A percentile compares a stretch with the other conserved stretches of the same genome.
These are phyloP conservation scores for Gynochthodes officinalis DNA, from an alignment of 257 asterid genomes.

Conservation along the genomic window DNA sequence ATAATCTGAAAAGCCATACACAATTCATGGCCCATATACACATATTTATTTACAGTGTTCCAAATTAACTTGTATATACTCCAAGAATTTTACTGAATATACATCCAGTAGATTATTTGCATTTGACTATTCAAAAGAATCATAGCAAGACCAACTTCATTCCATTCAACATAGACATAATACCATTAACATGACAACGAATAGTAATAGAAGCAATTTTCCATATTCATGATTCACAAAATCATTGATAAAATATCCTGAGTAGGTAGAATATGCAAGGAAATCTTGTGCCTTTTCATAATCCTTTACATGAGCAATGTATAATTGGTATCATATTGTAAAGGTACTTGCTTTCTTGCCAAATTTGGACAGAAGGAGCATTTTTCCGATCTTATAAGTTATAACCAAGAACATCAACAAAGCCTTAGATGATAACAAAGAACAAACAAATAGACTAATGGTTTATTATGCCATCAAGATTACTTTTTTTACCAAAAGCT, in stretches of 20 bases:
- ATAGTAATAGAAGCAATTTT: background rate
- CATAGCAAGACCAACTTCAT: background rate
- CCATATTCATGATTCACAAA: background rate
- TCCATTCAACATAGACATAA: too few relatives aligned
- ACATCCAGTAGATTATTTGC: too few relatives aligned
- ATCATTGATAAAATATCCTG: background rate
- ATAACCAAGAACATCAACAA: background rate
- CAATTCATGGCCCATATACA: background rate
- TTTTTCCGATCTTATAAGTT: background rate
- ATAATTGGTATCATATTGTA: background rate
- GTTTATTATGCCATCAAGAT: background rate
- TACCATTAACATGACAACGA: background rate
- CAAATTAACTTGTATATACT: background rate
- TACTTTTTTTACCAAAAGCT: background rate
- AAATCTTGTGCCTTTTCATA: background rate
- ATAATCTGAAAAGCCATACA: constrained; percentile 9
- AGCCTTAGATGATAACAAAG: background rate
- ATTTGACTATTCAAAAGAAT: background rate
- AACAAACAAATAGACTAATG: too few relatives aligned
- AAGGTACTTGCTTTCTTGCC: background rate
- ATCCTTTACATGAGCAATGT: background rate
- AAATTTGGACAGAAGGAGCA: background rate
- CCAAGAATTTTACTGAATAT: background rate
- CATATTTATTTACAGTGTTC: background rate
- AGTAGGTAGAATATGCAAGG: background rate